Percentiles rank a stretch among this genome's conserved stretches.
These are phyloP conservation scores for Fusarium robinianum DNA, from an alignment of 2,329 filamentous ascomycete genomes.

Conservation along the genomic window DNA sequence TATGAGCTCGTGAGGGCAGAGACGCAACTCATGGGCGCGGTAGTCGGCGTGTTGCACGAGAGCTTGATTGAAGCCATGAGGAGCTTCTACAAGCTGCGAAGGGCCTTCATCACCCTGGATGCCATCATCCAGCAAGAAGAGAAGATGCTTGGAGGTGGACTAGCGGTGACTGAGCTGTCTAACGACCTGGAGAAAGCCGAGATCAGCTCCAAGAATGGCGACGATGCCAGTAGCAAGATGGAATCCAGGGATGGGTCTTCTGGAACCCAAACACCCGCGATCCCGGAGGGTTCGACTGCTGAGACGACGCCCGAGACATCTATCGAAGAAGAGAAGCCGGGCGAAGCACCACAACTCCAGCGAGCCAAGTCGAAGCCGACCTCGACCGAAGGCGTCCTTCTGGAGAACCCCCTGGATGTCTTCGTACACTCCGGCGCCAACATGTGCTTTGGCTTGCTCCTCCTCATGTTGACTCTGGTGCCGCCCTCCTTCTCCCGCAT, in stretches of 20 bases:
- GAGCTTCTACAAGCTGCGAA: slow-evolving; percentile 90
- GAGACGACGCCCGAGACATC: slow-evolving; percentile 24
- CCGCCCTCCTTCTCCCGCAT: slow-evolving; percentile 89
- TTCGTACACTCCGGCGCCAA: slow-evolving; percentile 90
- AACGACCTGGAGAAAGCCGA: slow-evolving; percentile 44
- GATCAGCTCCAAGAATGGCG: slow-evolving; percentile 26
- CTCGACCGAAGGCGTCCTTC: slow-evolving; percentile 64
- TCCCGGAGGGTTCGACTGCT: slow-evolving; percentile 22
- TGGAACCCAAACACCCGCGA: slow-evolving; percentile 49
- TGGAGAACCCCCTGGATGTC: slow-evolving; percentile 76
- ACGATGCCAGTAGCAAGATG: slow-evolving; percentile 12
- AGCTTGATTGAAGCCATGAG: slow-evolving; percentile 88
- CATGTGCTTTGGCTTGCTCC: slow-evolving; percentile 85
- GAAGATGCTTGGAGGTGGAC: slow-evolving; percentile 43
- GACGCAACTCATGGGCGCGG: slow-evolving; percentile 84
- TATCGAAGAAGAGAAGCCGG: slow-evolving; percentile 26
- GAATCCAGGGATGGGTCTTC: slow-evolving; percentile 45
- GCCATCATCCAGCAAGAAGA: slow-evolving; percentile 76
- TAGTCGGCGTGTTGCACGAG: slow-evolving; percentile 89
- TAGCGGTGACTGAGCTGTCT: slow-evolving; percentile 28
- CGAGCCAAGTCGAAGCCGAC: slow-evolving; percentile 41
- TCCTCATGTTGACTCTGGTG: slow-evolving; percentile 88
- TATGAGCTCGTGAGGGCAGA: slow-evolving; percentile 84
- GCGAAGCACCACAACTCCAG: slow-evolving; percentile 29
- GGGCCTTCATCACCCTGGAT: slow-evolving; percentile 83